Percentiles rank a stretch among this genome's conserved stretches.
phyloP scores from a whole-genome alignment of 352 stramenopile species.

The Globisporangium splendens region DNA sequence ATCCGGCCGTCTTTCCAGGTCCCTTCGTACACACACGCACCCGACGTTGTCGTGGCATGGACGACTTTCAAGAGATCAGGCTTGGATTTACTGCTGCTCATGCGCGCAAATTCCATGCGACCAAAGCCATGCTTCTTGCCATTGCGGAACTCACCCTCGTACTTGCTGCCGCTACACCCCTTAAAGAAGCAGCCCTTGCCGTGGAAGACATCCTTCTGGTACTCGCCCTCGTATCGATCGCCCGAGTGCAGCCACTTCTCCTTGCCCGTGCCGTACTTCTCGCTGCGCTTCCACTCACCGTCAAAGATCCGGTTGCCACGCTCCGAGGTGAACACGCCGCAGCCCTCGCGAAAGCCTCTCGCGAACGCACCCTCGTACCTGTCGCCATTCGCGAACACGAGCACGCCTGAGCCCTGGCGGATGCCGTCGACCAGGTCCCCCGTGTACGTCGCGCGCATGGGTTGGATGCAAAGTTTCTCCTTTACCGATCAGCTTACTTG shows the following conservation, averaged over 20 bases:
- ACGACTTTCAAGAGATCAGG: constrained; percentile 7
- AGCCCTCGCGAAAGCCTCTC: constrained; percentile 54
- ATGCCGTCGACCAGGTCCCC: constrained; percentile 55
- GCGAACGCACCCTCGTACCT: constrained; percentile 62
- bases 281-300: constrained; percentile 52
- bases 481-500: too few relatives aligned
- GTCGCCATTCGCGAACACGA: constrained; percentile 66
- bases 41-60: neutral
- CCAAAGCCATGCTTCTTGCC: constrained; percentile 51
- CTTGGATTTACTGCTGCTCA: too few relatives aligned
- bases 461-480: neutral
- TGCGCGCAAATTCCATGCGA: constrained; percentile 52
- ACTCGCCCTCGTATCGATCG: constrained; percentile 68
- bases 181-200: constrained; percentile 44
- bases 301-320: constrained; percentile 48
- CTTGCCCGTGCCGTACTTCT: constrained; percentile 51
- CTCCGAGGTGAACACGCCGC: constrained; percentile 52
- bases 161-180: constrained; percentile 40
- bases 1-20: constrained; percentile 63
- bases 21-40: constrained; percentile 42
- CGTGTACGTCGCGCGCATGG: constrained; percentile 50
- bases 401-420: constrained; percentile 41
- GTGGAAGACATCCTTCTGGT: constrained; percentile 48
- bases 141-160: constrained; percentile 55
- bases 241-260: constrained; percentile 47